Base-by-base conservation (phyloP, 169 alveolate genomes). In the Cryptosporidium baileyi region DNA sequence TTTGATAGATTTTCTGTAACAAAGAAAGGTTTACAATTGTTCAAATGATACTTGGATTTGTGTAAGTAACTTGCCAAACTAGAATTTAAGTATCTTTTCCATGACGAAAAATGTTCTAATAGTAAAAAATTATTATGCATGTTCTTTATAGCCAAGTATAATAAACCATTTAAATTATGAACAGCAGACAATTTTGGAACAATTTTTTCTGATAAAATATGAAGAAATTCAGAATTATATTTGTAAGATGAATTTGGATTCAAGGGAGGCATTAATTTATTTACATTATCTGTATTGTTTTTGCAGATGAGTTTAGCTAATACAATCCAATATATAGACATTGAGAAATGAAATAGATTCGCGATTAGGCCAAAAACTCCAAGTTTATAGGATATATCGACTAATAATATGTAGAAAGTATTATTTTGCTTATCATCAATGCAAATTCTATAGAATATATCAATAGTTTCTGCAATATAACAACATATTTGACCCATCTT, bases 11-110 rank as follows among this genome's bases (percentile, higher is more conserved):
- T 26, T n/a, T n/a, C n/a, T n/a, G n/a, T n/a, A n/a, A n/a, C n/a
- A n/a, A n/a, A n/a, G n/a, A n/a, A n/a, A 11, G 67, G 65, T n/a
- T 19, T 38, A n/a, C 85, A 65, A 17, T 51, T 32, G 17, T 36
- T n/a, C 24, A 74, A 15, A 43, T 74, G 85, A 43, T 52, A 57
- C 52, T 41, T 57, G 11, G 30, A 36, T 44, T 51, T 74, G 44
- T 74, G 85, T n/a, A 74, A 59, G 24, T 74, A 45, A 54, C 47
- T 52, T 4, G 85, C 49, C 17, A 36, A 19, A 2, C 74, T 15
- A 3, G 85, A 74, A 59, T 51, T 74, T 40, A 74, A 52, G 57
- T 74, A 74, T 22, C 85, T 51, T 47, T 74, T 74, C 85, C 85
- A 74, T 7, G 85, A 52, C 3, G 85, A 74, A 22, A 74, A 54